Evolutionary conservation across 2,329 filamentous ascomycete genomes (phyloP), one percentile per base, ranked within the genome.

Genomic region (Penicillium paneum): DNA sequence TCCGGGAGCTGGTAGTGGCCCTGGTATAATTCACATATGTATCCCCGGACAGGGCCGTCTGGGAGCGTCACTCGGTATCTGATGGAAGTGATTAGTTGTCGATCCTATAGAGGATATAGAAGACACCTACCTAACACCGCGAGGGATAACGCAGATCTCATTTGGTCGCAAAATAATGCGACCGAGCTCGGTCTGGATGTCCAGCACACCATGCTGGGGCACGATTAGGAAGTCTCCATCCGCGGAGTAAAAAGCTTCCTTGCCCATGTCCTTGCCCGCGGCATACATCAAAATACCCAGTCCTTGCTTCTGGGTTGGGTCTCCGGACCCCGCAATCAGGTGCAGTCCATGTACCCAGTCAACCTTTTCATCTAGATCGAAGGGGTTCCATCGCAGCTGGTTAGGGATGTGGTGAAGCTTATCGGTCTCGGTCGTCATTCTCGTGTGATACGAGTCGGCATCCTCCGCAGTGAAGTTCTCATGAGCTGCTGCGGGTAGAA

Each of bases 211-310:
- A 59, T 89, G 83, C 68, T 93, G 89, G 1, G 87, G 80, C 13
- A 93, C 87, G 58, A 93, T 85, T 52, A 92, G 73, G 64, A 90
- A 82, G 69, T 93, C 89, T 12, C 89, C 89, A 67, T 93, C 89
- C 0, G 90, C 87, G 3, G 88, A 92, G 78, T 93, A 95, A 71
- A 92, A 95, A 0, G 90, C 90, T 46, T 87, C 79, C 36, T 83
- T 82, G n/a, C 79, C 75, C 91, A 96, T 96, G 67, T 86, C 85
- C 69, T 83, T 86, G 19, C 89, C 89, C 0, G 88, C 89, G 1
- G 88, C 87, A 67, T 90, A 96, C 53, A 94, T 83, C 71, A 89
- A 86, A 56, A 94, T 91, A 21, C 89, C 91, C 39, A 95, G 65
- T 0, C 91, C 91, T 17, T 83, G 79, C 74, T 96, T 96, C 71